Evolutionary conservation across 768 basidiomycete genomes (phyloP), one percentile per base, ranked within the genome.

Genomic region (Lactarius sanguifluus): DNA sequence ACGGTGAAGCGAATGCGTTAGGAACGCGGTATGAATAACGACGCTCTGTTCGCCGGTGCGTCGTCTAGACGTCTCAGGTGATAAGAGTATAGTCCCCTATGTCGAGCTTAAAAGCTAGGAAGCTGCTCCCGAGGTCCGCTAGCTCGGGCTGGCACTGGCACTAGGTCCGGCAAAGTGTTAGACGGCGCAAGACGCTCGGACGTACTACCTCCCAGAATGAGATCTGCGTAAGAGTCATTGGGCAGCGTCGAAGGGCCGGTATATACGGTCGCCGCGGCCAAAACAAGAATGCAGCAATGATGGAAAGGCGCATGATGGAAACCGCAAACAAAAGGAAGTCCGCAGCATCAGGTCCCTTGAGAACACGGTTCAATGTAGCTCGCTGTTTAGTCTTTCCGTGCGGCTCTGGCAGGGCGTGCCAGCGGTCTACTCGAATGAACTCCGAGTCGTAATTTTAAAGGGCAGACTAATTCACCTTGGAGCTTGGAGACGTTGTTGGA

Each of bases 111-210:
- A 34, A 34, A 10, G 71, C 71, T 7, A 72, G 25, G 4, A 72
- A 63, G 36, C 41, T 45, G 15, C 71, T 71, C 28, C 60, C 71
- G 18, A 61, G 50, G 7, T 69, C 71, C 15, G 56, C 71, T 60
- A 25, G 32, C 36, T 38, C 36, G 7, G 34, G 36, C 12, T 38
- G 10, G 36, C 36, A 38, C 34, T 34, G 8, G 34, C 34, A 34
- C 34, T 34, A 36, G 36, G 10, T 38, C 36, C 12, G 36, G 9
- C 23, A 58, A 23, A 15, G 23, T 40, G 38, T 38, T 9, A 58
- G 57, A 40, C 6, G 12, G 12, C 12, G 12, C 28, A 8, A 23
- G 5, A 45, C 47, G 38, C 10, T 36, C 25, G 28, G 2, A 30
- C 30, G 16, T 63, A 66, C 65, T 62, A 66, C 65, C 62, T 25